Conservation (phyloP, 768 basidiomycete genomes). For the Kwoniella botswanensis region DNA sequence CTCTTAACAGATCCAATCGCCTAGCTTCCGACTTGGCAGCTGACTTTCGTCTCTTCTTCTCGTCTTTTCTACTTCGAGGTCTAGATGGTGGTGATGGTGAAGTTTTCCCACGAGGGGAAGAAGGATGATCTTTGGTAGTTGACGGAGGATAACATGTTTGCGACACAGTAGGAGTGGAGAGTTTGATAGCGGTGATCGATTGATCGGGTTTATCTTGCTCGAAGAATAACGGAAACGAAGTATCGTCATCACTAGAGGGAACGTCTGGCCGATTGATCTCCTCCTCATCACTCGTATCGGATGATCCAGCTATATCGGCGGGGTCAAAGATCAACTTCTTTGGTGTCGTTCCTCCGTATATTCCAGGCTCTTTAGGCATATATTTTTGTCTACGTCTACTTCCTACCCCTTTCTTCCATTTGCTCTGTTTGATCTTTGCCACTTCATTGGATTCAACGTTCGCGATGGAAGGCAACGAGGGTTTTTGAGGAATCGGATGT, state of each 20-base stretch:
- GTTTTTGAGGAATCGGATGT: neutral
- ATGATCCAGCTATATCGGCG: neutral
- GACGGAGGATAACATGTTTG: too few relatives aligned
- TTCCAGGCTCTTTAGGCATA: neutral
- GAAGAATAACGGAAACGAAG: constrained; percentile 30
- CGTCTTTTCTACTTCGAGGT: constrained; percentile 19
- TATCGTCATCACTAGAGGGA: constrained; percentile 17
- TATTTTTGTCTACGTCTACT: constrained; percentile 4
- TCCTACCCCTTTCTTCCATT: neutral
- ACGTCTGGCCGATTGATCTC: neutral
- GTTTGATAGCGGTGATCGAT: too few relatives aligned
- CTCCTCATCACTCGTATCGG: neutral
- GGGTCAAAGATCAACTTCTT: constrained; percentile 25
- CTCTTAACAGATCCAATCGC: constrained; percentile 49
- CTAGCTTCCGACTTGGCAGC: constrained; percentile 38
- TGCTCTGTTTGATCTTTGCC: neutral
- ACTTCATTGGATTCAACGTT: neutral
- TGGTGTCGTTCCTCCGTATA: constrained; percentile 13
- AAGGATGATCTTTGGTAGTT: neutral
- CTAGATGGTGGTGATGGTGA: neutral
- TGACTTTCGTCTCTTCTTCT: constrained; percentile 33
- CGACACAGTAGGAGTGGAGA: too few relatives aligned
- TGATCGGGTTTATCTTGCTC: constrained; percentile 18
- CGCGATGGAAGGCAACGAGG: neutral
- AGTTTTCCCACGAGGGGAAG: neutral